Evolutionary conservation across 2,329 filamentous ascomycete species (phyloP).

Genomic region (Acrocalymma vagum): DNA sequence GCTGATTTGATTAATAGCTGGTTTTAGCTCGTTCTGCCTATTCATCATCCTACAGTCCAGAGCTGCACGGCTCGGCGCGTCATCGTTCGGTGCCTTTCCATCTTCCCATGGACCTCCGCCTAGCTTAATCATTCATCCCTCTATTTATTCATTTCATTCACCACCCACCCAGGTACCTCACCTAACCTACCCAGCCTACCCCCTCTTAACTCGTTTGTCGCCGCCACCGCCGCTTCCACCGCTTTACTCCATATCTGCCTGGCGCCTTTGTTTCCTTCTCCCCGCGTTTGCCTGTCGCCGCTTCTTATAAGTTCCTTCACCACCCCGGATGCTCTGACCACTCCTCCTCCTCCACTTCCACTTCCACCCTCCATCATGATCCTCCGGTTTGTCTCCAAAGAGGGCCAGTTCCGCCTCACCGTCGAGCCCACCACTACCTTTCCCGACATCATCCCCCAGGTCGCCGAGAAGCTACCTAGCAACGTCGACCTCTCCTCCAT

Average conservation of each 20-base stretch:
- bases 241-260: constrained; percentile 19
- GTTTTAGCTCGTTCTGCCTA: too few species aligned
- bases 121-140: too few species aligned
- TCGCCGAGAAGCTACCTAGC: constrained; percentile 68
- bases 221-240: constrained; percentile 19
- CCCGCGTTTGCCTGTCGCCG: constrained; percentile 6
- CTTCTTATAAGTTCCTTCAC: neutral
- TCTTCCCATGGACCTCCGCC: too few species aligned
- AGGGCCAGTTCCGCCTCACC: constrained; percentile 89
- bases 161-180: too few species aligned
- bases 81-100: constrained; percentile 22
- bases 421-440: constrained; percentile 81
- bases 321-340: too few species aligned
- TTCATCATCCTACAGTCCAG: constrained; percentile 23
- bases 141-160: too few species aligned
- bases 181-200: constrained; percentile 4
- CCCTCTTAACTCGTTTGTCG: too few species aligned
- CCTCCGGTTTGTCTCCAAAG: constrained; percentile 85
- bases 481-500: constrained; percentile 64
- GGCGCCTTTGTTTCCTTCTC: constrained; percentile 5
- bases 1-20: too few species aligned
- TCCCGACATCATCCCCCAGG: constrained; percentile 61
- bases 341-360: neutral
- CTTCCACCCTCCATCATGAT: constrained; percentile 65
- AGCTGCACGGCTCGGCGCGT: constrained; percentile 9